A percentile compares a stretch with the other conserved stretches of the same genome.
Conservation (phyloP, 768 basidiomycete genomes). For the Filobasidium floriforme region DNA sequence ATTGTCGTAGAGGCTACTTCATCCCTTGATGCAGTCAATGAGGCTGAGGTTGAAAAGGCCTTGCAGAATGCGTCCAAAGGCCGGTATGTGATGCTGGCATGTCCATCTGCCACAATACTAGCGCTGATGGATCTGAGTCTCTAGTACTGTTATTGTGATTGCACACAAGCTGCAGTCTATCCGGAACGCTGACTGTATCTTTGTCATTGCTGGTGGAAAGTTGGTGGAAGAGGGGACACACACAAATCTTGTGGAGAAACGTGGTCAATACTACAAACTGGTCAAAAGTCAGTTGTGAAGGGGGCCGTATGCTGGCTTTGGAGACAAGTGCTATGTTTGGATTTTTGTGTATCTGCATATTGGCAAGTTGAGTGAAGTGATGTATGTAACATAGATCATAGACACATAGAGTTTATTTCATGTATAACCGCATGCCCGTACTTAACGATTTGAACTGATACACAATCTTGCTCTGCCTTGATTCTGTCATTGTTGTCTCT, state of each 20-base stretch:
- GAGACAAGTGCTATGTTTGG: too few relatives aligned
- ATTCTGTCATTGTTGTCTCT: too few relatives aligned
- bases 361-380: too few relatives aligned
- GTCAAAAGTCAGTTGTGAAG: not conserved
- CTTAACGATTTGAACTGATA: too few relatives aligned
- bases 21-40: slow-evolving; percentile 30
- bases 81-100: not conserved
- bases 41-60: slow-evolving; percentile 5
- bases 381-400: too few relatives aligned
- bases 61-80: not conserved
- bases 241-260: slow-evolving; percentile 30
- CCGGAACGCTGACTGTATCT: slow-evolving; percentile 37
- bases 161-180: slow-evolving; percentile 40
- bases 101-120: not conserved
- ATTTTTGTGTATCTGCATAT: too few relatives aligned
- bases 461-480: too few relatives aligned
- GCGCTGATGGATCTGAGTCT: not conserved
- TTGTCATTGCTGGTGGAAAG: slow-evolving; percentile 35
- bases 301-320: too few relatives aligned
- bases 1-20: slow-evolving; percentile 29
- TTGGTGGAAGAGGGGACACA: slow-evolving; percentile 39
- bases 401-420: too few relatives aligned
- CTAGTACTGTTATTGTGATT: slow-evolving; percentile 26
- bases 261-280: not conserved
- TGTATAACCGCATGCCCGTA: too few relatives aligned